A percentile compares a stretch with the other conserved stretches of the same genome.
phyloP scores from a whole-genome alignment of 768 basidiomycete genomes.

The Russula sp. region DNA sequence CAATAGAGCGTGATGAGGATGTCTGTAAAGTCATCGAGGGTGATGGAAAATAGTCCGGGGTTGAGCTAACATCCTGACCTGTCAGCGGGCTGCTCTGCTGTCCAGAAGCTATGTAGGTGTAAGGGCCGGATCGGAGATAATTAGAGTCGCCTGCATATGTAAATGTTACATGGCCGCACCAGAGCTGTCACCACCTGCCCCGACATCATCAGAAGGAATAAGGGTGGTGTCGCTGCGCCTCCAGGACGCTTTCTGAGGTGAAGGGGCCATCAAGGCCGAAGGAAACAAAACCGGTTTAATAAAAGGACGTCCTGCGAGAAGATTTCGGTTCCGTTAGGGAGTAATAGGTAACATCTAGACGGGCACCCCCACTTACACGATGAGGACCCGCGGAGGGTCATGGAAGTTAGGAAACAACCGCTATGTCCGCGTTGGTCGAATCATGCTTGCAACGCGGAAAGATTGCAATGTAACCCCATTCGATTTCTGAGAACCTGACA shows the following conservation, averaged over 20 bases:
- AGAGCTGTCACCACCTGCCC: slow-evolving; percentile 1
- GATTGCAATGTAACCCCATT: neutral
- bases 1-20: neutral
- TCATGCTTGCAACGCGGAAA: neutral
- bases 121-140: neutral
- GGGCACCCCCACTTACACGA: neutral
- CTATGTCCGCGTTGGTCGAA: neutral
- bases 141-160: neutral
- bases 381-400: neutral
- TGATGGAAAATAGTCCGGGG: neutral
- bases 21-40: neutral
- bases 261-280: slow-evolving; percentile 23
- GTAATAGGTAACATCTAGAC: neutral
- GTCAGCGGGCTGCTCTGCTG: slow-evolving; percentile 3
- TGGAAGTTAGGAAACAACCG: slow-evolving; percentile 4
- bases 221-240: slow-evolving; percentile 2
- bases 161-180: slow-evolving; percentile 5
- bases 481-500: neutral
- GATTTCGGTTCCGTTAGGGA: neutral
- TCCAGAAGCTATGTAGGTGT: neutral
- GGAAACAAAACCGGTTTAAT: neutral
- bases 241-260: slow-evolving; percentile 7
- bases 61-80: neutral
- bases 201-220: slow-evolving; percentile 1
- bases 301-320: neutral